Conservation (phyloP, 2,329 filamentous ascomycete genomes). For the Beauveria medogensis region DNA sequence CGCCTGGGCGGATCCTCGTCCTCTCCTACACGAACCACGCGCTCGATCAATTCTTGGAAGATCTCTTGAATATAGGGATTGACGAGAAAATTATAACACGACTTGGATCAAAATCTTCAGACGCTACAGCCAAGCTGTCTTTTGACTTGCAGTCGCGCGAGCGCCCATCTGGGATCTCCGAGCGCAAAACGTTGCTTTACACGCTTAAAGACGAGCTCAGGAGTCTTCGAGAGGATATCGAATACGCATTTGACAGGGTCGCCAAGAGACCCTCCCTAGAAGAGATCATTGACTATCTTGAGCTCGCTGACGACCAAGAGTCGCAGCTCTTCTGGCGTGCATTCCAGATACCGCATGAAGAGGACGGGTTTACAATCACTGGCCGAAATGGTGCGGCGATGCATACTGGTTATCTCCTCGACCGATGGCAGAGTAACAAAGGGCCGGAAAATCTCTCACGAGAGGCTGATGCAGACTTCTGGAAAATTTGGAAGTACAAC, state of each 20-base stretch:
- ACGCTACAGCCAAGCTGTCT: constrained; percentile 37
- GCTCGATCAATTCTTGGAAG: constrained; percentile 56
- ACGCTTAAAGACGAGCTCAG: background rate
- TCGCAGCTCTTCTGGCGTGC: constrained; percentile 6
- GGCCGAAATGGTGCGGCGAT: background rate
- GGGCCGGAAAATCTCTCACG: constrained; percentile 29
- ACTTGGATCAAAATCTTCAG: constrained; percentile 51
- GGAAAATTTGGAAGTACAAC: constrained; percentile 45
- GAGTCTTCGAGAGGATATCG: background rate
- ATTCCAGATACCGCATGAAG: constrained; percentile 4
- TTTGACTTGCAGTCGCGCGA: constrained; percentile 27
- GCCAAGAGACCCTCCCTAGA: background rate
- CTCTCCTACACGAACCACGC: constrained; percentile 63
- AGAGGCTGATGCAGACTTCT: background rate
- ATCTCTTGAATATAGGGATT: constrained; percentile 54
- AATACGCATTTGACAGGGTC: background rate
- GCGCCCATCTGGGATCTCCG: background rate
- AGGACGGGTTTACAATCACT: background rate
- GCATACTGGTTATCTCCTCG: constrained; percentile 39
- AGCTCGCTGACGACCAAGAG: constrained; percentile 4
- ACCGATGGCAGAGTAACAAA: constrained; percentile 42
- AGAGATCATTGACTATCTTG: constrained; percentile 10
- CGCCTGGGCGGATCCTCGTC: constrained; percentile 48
- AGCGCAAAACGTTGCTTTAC: background rate
- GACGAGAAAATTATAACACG: constrained; percentile 43